Percentiles rank a stretch among this genome's conserved stretches.
Evolutionary conservation across 2,329 filamentous ascomycete genomes (phyloP).

Genomic region (Diaporthe humulicola): DNA sequence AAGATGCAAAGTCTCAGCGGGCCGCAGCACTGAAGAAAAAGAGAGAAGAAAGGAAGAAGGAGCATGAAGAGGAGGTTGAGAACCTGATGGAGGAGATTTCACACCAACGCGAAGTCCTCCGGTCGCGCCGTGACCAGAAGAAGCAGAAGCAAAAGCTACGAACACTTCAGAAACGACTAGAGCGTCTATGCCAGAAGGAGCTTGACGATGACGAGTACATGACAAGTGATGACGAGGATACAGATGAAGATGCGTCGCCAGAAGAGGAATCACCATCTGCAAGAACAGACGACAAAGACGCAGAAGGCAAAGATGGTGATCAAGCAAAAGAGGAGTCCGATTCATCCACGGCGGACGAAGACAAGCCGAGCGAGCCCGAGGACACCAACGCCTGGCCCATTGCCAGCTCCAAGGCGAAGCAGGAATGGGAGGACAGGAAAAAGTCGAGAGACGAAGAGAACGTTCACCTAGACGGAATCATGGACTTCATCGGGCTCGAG

Average conservation of each 20-base stretch:
- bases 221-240: constrained; percentile 16
- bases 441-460: constrained; percentile 11
- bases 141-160: constrained; percentile 23
- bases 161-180: constrained; percentile 22
- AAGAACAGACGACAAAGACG: neutral
- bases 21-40: constrained; percentile 13
- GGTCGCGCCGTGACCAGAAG: constrained; percentile 30
- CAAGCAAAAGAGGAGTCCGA: neutral
- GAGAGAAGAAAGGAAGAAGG: constrained; percentile 20
- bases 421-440: constrained; percentile 26
- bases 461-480: constrained; percentile 4
- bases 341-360: neutral
- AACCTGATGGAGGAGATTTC: constrained; percentile 19
- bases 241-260: neutral
- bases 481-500: constrained; percentile 30
- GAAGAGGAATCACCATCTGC: neutral
- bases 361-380: neutral
- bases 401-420: constrained; percentile 19
- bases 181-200: constrained; percentile 26
- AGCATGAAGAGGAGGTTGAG: constrained; percentile 12
- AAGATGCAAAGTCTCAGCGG: constrained; percentile 21
- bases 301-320: neutral
- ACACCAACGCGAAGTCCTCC: constrained; percentile 26
- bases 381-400: constrained; percentile 25
- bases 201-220: constrained; percentile 17